Evolutionary conservation across 495 filamentous ascomycete genomes (phyloP).

Genomic region (Mycothermus thermophilus): DNA sequence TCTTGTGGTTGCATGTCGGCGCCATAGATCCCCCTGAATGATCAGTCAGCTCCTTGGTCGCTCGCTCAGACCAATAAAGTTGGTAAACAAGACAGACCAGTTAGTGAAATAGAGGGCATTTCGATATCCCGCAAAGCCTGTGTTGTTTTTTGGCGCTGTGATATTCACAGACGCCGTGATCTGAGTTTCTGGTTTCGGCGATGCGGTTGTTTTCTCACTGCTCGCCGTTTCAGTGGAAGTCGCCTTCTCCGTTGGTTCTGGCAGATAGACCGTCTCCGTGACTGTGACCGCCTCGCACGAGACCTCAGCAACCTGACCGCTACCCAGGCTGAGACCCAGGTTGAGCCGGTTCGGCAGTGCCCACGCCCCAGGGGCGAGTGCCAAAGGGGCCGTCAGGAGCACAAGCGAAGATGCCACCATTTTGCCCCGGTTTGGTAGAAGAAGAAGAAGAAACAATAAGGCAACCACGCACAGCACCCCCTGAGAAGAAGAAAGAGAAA

Average conservation of each 20-base stretch:
- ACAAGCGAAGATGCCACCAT: constrained; percentile 3
- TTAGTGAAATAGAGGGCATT: constrained; percentile 36
- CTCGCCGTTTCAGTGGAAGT: too few species aligned
- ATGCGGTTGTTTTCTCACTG: neutral
- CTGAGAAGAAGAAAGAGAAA: too few species aligned
- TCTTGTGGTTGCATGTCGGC: constrained; percentile 64
- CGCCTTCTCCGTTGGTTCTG: neutral
- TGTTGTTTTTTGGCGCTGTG: constrained; percentile 1
- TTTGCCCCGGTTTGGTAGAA: neutral
- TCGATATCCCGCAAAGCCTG: constrained; percentile 4
- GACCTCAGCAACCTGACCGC: neutral
- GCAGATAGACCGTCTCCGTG: constrained; percentile 1
- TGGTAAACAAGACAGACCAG: constrained; percentile 22
- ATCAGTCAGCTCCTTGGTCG: constrained; percentile 23
- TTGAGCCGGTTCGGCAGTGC: neutral
- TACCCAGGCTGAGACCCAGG: neutral
- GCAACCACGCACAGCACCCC: too few species aligned
- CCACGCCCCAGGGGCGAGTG: neutral
- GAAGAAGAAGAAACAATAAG: neutral
- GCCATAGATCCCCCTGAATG: constrained; percentile 57
- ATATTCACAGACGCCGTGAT: neutral
- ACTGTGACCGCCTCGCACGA: neutral
- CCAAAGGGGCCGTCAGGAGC: constrained; percentile 3
- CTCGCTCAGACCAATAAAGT: neutral
- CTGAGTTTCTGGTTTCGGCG: neutral